Evolutionary conservation across 2,329 filamentous ascomycete genomes (phyloP).

Genomic region (Exophiala viscosa): DNA sequence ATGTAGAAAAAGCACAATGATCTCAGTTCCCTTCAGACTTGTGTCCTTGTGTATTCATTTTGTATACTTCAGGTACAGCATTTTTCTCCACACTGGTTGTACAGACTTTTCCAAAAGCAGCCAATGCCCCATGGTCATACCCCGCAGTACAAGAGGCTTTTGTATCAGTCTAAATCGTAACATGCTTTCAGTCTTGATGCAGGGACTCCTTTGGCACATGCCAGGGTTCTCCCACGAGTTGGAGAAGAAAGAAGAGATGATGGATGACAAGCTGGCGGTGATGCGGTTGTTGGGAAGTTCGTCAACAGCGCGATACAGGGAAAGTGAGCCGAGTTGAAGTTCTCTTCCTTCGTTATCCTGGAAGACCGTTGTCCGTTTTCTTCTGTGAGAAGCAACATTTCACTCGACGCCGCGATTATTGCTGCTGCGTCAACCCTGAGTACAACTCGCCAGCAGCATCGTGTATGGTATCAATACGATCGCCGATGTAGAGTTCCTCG

Average conservation of each 20-base stretch:
- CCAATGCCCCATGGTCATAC: conserved; percentile 16
- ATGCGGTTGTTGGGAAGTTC: background rate
- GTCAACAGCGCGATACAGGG: background rate
- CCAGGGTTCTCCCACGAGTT: background rate
- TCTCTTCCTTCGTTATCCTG: background rate
- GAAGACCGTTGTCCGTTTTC: too few species aligned
- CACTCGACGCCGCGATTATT: too few species aligned
- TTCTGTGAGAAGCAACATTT: too few species aligned
- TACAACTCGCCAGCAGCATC: too few species aligned
- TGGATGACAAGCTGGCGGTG: background rate
- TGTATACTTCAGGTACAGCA: background rate
- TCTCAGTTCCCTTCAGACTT: background rate
- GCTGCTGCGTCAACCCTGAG: too few species aligned
- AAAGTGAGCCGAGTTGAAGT: background rate
- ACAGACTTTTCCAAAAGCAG: conserved; percentile 12
- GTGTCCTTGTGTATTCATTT: background rate
- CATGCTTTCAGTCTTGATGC: too few species aligned
- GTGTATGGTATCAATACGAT: too few species aligned
- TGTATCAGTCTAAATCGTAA: too few species aligned
- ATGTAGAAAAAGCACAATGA: background rate
- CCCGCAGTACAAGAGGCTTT: background rate
- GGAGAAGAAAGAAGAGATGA: background rate
- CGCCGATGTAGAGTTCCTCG: too few species aligned
- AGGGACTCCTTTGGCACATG: background rate
- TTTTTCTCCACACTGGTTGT: conserved; percentile 1